Conservation (phyloP, 768 basidiomycete genomes). For the Tulasnella calospora region DNA sequence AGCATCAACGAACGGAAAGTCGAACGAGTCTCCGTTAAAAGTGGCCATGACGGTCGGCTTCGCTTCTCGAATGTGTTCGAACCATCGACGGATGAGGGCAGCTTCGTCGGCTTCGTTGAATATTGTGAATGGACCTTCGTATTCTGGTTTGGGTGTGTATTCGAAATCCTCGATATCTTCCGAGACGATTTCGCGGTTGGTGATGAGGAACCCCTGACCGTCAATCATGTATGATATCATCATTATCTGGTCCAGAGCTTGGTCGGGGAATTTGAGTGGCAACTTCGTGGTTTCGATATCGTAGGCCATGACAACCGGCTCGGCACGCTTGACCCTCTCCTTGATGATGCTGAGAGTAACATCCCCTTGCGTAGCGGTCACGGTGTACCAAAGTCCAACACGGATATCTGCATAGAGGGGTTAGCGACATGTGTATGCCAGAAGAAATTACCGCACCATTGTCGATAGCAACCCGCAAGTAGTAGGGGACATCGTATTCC, state of each 20-base stretch:
- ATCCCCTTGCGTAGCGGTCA: slow-evolving; percentile 76
- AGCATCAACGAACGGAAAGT: slow-evolving; percentile 93
- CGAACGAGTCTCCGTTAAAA: slow-evolving; percentile 99
- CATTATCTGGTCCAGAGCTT: slow-evolving; percentile 96
- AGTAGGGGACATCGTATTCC: slow-evolving; percentile 96
- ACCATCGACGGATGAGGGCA: slow-evolving; percentile 78
- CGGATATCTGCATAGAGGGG: slow-evolving; percentile 58
- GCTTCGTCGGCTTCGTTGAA: slow-evolving; percentile 94
- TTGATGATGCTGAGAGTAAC: slow-evolving; percentile 64
- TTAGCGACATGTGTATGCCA: background rate
- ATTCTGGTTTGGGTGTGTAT: slow-evolving; percentile 97
- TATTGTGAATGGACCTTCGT: slow-evolving; percentile 91
- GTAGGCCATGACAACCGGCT: slow-evolving; percentile 97
- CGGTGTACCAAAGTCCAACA: slow-evolving; percentile 95
- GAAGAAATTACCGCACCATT: slow-evolving; percentile 44
- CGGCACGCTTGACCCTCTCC: slow-evolving; percentile 94
- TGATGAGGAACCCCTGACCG: slow-evolving; percentile 94
- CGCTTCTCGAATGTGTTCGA: slow-evolving; percentile 86
- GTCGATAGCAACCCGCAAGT: slow-evolving; percentile 98
- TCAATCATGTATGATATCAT: slow-evolving; percentile 99
- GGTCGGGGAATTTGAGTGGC: slow-evolving; percentile 99
- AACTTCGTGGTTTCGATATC: slow-evolving; percentile 99
- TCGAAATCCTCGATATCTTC: slow-evolving; percentile 99
- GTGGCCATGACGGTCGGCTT: slow-evolving; percentile 97
- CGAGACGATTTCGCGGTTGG: slow-evolving; percentile 92